These are phyloP conservation scores for Chaetomium strumarium DNA, from an alignment of 2,329 filamentous ascomycete genomes.

Conservation along the genomic window DNA sequence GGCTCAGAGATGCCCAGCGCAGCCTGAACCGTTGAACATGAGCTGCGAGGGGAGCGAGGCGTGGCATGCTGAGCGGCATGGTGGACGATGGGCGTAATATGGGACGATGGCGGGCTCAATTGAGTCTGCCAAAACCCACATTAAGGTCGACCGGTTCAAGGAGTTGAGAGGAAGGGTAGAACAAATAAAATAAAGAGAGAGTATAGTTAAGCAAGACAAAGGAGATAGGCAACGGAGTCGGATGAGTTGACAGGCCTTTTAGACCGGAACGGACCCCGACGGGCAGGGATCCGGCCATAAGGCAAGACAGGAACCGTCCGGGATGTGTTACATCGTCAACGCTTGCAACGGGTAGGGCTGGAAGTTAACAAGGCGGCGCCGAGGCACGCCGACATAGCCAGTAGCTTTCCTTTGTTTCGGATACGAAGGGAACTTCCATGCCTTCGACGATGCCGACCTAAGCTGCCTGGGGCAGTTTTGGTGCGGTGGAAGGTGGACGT, in stretches of 20 bases:
- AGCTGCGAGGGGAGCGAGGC: conserved; percentile 17
- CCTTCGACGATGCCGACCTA: neutral
- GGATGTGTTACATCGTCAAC: conserved; percentile 22
- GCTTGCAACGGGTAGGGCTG: conserved; percentile 15
- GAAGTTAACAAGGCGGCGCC: conserved; percentile 19
- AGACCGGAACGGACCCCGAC: conserved; percentile 1
- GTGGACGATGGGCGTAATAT: conserved; percentile 3
- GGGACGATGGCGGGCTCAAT: conserved; percentile 11
- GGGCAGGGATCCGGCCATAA: conserved; percentile 2
- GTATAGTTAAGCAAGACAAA: conserved; percentile 11
- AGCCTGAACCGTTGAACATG: conserved; percentile 12
- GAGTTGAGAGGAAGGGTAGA: neutral
- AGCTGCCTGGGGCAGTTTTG: neutral
- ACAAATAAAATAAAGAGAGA: conserved; percentile 3
- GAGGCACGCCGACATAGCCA: conserved; percentile 19
- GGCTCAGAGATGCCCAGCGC: conserved; percentile 15
- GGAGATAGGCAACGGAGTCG: neutral
- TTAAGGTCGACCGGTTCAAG: conserved; percentile 7
- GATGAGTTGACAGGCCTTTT: conserved; percentile 18
- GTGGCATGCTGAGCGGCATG: conserved; percentile 24
- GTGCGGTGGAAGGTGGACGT: neutral
- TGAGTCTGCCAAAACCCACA: conserved; percentile 16
- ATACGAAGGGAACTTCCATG: conserved; percentile 17
- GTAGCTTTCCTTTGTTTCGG: conserved; percentile 20
- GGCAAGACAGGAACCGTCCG: conserved; percentile 19